phyloP scores from a whole-genome alignment of 2,329 filamentous ascomycete species.

The Parastagonospora avenae region DNA sequence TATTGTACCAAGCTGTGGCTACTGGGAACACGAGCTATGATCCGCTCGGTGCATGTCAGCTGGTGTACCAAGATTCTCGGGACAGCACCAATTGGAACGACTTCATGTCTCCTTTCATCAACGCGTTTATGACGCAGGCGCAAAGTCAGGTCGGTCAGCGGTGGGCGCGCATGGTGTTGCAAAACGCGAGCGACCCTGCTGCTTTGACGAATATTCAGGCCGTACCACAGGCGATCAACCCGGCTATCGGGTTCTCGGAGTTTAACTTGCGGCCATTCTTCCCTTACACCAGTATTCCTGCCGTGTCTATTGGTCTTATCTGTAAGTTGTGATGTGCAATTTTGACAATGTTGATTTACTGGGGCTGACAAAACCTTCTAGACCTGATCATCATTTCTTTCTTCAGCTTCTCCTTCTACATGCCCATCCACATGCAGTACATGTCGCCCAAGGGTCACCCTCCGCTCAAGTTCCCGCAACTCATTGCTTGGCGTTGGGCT shows the following conservation, averaged over 20 bases:
- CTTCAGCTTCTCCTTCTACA: conserved; percentile 69
- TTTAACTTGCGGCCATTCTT: conserved; percentile 65
- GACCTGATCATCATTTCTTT: conserved; percentile 70
- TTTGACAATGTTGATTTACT: not conserved
- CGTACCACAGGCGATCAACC: conserved; percentile 60
- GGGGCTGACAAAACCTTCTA: not conserved
- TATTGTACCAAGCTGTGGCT: conserved; percentile 61
- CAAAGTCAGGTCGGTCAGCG: conserved; percentile 54
- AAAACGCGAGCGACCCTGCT: conserved; percentile 49
- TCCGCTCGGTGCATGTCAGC: conserved; percentile 62
- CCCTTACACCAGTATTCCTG: conserved; percentile 60
- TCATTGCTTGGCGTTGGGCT: conserved; percentile 63
- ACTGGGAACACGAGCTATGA: conserved; percentile 65
- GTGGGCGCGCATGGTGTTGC: conserved; percentile 51
- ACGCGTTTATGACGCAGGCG: conserved; percentile 54
- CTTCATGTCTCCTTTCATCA: conserved; percentile 61
- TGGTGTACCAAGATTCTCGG: conserved; percentile 61
- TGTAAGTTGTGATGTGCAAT: conserved; percentile 35
- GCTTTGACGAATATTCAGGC: conserved; percentile 51
- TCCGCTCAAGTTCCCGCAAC: conserved; percentile 62
- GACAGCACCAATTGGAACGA: conserved; percentile 61
- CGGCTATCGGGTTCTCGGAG: conserved; percentile 61
- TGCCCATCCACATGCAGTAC: conserved; percentile 67
- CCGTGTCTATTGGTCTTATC: conserved; percentile 67
- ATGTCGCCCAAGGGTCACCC: conserved; percentile 61